These are phyloP conservation scores for Alternaria hordeiaustralica DNA, from an alignment of 2,329 filamentous ascomycete species.

Conservation along the genomic window DNA sequence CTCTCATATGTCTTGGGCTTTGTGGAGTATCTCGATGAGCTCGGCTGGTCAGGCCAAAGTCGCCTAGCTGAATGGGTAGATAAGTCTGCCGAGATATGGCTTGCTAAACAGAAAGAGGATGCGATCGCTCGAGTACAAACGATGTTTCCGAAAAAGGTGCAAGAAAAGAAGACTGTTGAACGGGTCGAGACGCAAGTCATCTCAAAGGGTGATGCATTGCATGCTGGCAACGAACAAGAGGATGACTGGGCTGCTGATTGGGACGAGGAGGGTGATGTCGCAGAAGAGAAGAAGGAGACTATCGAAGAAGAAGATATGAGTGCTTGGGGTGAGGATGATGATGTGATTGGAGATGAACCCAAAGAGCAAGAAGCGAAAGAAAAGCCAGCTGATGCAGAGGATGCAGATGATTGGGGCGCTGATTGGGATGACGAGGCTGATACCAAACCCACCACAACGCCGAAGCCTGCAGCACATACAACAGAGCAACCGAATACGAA, in stretches of 20 bases:
- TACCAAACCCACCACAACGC: constrained; percentile 18
- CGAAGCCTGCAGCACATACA: constrained; percentile 24
- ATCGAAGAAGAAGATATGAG: constrained; percentile 57
- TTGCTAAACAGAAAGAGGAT: constrained; percentile 80
- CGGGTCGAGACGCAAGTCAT: constrained; percentile 84
- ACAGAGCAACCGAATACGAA: constrained; percentile 40
- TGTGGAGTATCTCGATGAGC: constrained; percentile 65
- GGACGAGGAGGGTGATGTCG: constrained; percentile 61
- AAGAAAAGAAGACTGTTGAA: constrained; percentile 74
- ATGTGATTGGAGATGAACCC: constrained; percentile 28
- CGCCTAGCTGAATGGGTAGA: constrained; percentile 81
- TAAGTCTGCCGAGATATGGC: constrained; percentile 81
- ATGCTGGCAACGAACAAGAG: constrained; percentile 58
- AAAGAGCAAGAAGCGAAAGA: constrained; percentile 45
- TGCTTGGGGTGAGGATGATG: constrained; percentile 56
- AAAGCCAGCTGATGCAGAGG: constrained; percentile 43
- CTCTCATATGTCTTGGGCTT: constrained; percentile 71
- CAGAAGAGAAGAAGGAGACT: constrained; percentile 21
- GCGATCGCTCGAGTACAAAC: constrained; percentile 77
- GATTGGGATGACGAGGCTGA: constrained; percentile 74
- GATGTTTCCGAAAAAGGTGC: constrained; percentile 71
- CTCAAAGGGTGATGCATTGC: constrained; percentile 70
- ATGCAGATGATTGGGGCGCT: constrained; percentile 74
- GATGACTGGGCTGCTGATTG: constrained; percentile 84
- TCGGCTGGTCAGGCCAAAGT: constrained; percentile 67